Percentiles rank a stretch among this genome's conserved stretches.
These are phyloP conservation scores for Alternaria sp. DNA, from an alignment of 2,329 filamentous ascomycete genomes.

Conservation along the genomic window DNA sequence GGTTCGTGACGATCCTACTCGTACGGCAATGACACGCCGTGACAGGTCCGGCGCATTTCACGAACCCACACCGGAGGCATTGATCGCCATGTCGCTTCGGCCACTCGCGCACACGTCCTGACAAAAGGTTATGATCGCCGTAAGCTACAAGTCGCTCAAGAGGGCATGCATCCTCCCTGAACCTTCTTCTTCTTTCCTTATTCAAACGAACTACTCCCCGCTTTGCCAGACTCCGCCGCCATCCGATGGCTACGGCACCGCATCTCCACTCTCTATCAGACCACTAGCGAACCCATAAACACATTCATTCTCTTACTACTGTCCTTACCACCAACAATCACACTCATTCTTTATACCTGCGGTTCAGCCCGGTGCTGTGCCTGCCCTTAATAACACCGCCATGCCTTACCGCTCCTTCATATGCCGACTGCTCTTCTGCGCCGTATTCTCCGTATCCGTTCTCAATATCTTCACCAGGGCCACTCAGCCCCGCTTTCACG, in stretches of 20 bases:
- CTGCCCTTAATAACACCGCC: constrained; percentile 7
- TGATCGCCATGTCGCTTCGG: constrained; percentile 33
- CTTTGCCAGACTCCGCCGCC: constrained; percentile 14
- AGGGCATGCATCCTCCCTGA: constrained; percentile 15
- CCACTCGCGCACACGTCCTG: constrained; percentile 24
- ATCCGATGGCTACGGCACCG: constrained; percentile 23
- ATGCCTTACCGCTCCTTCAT: constrained; percentile 47
- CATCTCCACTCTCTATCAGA: constrained; percentile 20
- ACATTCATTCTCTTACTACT: constrained; percentile 10
- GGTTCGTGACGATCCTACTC: constrained; percentile 5
- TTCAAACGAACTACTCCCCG: constrained; percentile 11
- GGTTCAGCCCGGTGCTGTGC: constrained; percentile 32
- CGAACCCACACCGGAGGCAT: constrained; percentile 27
- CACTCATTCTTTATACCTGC: constrained; percentile 12
- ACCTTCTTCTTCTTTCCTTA: constrained; percentile 13
- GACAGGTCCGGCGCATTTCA: constrained; percentile 12
- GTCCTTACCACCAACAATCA: background rate
- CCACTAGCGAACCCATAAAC: constrained; percentile 8
- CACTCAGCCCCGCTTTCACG: constrained; percentile 39
- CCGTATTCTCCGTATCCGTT: constrained; percentile 44
- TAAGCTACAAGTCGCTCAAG: constrained; percentile 13
- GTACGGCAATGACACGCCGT: constrained; percentile 16
- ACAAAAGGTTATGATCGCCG: constrained; percentile 34
- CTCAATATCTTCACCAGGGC: constrained; percentile 46
- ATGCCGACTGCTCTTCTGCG: constrained; percentile 44